phyloP scores from a whole-genome alignment of 768 basidiomycete genomes.

The Leccinum longicurvipes region DNA sequence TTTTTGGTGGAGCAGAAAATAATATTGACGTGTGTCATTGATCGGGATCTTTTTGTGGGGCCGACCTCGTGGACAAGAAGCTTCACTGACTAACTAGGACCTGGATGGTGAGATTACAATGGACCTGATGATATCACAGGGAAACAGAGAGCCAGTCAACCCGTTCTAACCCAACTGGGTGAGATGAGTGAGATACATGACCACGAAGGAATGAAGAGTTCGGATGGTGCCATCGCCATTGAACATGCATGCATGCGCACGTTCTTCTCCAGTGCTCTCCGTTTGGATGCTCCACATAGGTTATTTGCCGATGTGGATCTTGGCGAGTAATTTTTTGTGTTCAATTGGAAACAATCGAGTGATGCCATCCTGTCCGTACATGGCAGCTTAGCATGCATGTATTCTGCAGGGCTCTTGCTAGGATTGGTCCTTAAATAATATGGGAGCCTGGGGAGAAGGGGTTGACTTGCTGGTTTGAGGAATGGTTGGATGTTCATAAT shows the following conservation, averaged over 20 bases:
- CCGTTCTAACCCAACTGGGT: background rate
- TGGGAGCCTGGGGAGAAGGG: background rate
- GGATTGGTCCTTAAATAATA: background rate
- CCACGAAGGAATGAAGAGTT: background rate
- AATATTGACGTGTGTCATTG: background rate
- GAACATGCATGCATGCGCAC: background rate
- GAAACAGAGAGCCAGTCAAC: background rate
- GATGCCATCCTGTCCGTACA: background rate
- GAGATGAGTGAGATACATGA: background rate
- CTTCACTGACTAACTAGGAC: background rate
- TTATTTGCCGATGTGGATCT: background rate
- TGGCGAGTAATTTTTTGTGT: background rate
- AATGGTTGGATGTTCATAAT: background rate
- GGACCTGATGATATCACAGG: background rate
- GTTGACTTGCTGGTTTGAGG: background rate
- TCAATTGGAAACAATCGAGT: background rate
- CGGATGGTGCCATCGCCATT: background rate
- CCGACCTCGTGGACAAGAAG: background rate
- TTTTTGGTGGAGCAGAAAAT: background rate
- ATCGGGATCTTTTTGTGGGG: background rate
- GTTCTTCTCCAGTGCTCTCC: background rate
- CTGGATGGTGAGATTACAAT: too few species aligned
- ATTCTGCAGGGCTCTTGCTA: too few species aligned
- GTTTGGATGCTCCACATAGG: background rate
- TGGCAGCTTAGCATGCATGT: background rate